A percentile compares a stretch with the other conserved stretches of the same genome.
These are phyloP conservation scores for Cutaneotrichosporon cutaneum DNA, from an alignment of 1,284 basidiomycete genomes.

Conservation along the genomic window DNA sequence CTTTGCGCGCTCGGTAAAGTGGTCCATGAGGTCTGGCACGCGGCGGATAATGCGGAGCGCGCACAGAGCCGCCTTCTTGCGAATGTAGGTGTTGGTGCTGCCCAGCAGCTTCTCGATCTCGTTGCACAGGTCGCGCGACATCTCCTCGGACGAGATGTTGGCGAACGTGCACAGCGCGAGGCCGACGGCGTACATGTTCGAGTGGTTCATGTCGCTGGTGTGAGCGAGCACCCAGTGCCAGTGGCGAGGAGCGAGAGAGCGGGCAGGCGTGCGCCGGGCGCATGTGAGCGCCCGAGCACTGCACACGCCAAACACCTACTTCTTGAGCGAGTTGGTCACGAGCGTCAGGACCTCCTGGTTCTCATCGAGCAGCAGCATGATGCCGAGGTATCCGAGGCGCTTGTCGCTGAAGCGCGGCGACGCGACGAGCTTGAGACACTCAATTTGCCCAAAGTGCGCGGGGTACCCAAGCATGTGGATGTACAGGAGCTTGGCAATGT, in stretches of 20 bases:
- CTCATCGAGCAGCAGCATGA: slow-evolving; percentile 97
- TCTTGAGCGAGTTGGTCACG: slow-evolving; percentile 97
- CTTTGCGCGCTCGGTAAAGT: slow-evolving; percentile 86
- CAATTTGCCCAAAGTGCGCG: slow-evolving; percentile 99
- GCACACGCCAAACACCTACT: slow-evolving; percentile 61
- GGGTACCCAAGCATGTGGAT: slow-evolving; percentile 99
- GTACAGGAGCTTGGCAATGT: slow-evolving; percentile 96
- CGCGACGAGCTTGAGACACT: slow-evolving; percentile 99
- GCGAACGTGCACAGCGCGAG: slow-evolving; percentile 97
- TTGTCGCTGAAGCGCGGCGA: slow-evolving; percentile 97
- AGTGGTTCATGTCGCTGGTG: slow-evolving; percentile 95
- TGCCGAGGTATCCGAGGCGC: slow-evolving; percentile 92
- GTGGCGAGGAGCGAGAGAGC: not conserved
- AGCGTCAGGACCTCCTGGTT: slow-evolving; percentile 96
- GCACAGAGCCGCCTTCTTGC: slow-evolving; percentile 97
- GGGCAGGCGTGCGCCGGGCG: not conserved
- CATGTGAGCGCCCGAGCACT: too few relatives aligned
- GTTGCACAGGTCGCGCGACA: slow-evolving; percentile 93
- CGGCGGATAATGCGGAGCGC: slow-evolving; percentile 95
- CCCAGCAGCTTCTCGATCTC: slow-evolving; percentile 98
- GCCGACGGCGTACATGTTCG: slow-evolving; percentile 98
- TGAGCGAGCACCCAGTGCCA: not conserved
- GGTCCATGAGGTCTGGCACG: slow-evolving; percentile 93
- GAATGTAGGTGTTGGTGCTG: slow-evolving; percentile 97
- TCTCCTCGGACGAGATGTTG: slow-evolving; percentile 98